Evolutionary conservation across 352 stramenopile genomes (phyloP), one percentile per base, ranked within the genome.

Genomic region (Phytophthora palmivora): DNA sequence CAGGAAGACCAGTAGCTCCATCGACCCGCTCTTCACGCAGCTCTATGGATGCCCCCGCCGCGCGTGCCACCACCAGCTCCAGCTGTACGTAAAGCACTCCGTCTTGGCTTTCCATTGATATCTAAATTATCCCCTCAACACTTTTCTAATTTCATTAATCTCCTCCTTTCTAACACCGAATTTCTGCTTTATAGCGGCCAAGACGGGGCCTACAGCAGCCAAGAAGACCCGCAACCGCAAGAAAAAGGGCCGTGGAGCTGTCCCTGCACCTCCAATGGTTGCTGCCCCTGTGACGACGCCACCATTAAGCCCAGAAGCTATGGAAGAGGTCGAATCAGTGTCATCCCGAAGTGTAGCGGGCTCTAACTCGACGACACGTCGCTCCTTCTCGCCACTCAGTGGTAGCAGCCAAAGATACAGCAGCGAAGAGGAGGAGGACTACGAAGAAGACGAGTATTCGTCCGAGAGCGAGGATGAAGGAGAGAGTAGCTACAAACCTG

Each of bases 401-500:
- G 53, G 58, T 41, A 67, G 58, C 50, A 76, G 62, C 44, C 42
- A 67, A 11, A 57, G 43, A 55, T 49, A 12, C 18, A 60, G 58
- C 58, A 67, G 43, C 42, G 57, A 32, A 67, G 55, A 64, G 18
- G 60, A 74, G 41, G 55, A 58, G 11, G 60, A 84, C 14, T 73
- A 79, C 26, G 91, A 98, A 45, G 96, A 98, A 57, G 94, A 98
- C 63, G 77, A 89, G 19, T 92, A 84, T 41, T 92, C 83, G 34
- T 92, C 83, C 22, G 83, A 92, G 44, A 92, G 83, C 57, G 86
- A 96, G 36, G 86, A 94, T 32, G 97, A 99, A 68, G 97, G 97
- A 15, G 78, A 91, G 41, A 94, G 91, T 44, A 97, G 95, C 44
- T 99, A 99, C 78, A 98, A 98, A 57, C 68, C 89, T 0, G 98